phyloP scores from a whole-genome alignment of 371 early-diverging fungal genomes.

The Lichtheimia hyalospora region DNA sequence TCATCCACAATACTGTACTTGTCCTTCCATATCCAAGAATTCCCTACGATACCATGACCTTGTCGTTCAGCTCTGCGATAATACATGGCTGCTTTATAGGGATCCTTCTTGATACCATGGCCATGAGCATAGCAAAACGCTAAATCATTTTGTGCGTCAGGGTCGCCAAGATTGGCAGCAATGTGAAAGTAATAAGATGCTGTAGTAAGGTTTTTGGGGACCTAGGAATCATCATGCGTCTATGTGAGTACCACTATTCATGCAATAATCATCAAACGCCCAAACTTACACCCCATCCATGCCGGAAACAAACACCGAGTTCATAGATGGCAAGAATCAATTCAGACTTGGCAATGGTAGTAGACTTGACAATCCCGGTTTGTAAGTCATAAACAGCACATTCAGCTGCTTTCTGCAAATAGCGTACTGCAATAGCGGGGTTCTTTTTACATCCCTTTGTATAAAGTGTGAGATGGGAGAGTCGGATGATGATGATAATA shows the following conservation, averaged over 20 bases:
- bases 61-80: slow-evolving; percentile 85
- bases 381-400: slow-evolving; percentile 54
- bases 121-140: slow-evolving; percentile 82
- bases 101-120: slow-evolving; percentile 84
- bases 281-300: slow-evolving; percentile 87
- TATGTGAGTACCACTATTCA: neutral
- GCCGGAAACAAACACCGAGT: slow-evolving; percentile 80
- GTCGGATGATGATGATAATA: neutral
- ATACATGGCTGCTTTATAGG: slow-evolving; percentile 81
- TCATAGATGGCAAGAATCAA: slow-evolving; percentile 86
- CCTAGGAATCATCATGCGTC: slow-evolving; percentile 35
- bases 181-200: slow-evolving; percentile 89
- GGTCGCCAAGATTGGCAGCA: slow-evolving; percentile 88
- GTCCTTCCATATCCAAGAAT: slow-evolving; percentile 94
- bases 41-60: slow-evolving; percentile 81
- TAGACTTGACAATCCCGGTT: slow-evolving; percentile 16
- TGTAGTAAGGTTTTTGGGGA: slow-evolving; percentile 74
- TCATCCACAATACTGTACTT: slow-evolving; percentile 57
- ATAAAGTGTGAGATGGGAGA: neutral
- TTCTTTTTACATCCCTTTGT: slow-evolving; percentile 67
- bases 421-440: slow-evolving; percentile 64
- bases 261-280: too few species aligned
- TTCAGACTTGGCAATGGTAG: slow-evolving; percentile 45
- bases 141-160: slow-evolving; percentile 88
- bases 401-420: slow-evolving; percentile 75